These are phyloP conservation scores for Xerocomus spinulosus DNA, from an alignment of 768 basidiomycete species.

Conservation along the genomic window DNA sequence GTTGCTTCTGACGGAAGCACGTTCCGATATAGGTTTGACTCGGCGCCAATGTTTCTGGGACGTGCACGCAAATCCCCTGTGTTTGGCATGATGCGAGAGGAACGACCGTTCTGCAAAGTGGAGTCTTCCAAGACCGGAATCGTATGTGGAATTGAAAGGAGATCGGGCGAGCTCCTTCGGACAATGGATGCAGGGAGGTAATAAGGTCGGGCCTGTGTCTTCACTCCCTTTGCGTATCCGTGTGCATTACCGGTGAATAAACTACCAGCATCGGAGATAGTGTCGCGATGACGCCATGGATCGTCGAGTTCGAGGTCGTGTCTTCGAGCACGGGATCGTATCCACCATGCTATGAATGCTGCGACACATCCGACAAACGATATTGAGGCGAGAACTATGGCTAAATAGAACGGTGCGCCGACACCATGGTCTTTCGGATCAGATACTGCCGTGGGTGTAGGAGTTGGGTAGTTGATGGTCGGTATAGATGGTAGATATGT, in stretches of 20 bases:
- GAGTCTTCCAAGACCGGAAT: conserved; percentile 2
- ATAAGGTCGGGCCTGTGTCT: conserved; percentile 19
- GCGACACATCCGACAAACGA: conserved; percentile 41
- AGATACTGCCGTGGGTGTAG: conserved; percentile 20
- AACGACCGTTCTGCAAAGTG: conserved; percentile 3
- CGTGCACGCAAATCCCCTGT: background rate
- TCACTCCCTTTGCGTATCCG: conserved; percentile 3
- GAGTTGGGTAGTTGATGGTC: conserved; percentile 18
- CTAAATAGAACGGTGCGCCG: conserved; percentile 45
- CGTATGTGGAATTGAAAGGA: conserved; percentile 16
- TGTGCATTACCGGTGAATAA: background rate
- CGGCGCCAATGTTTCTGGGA: conserved; percentile 8
- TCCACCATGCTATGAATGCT: conserved; percentile 46
- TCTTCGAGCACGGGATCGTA: conserved; percentile 39
- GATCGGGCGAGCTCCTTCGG: conserved; percentile 14
- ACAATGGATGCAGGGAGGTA: conserved; percentile 24
- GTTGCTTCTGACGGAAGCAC: conserved; percentile 8
- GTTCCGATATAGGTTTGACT: background rate
- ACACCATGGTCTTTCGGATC: conserved; percentile 19
- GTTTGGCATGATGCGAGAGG: background rate
- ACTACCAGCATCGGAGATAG: conserved; percentile 2
- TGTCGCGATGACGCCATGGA: conserved; percentile 32
- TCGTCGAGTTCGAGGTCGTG: conserved; percentile 32
- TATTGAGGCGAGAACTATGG: conserved; percentile 45
- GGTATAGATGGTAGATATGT: conserved; percentile 23